Evolutionary conservation across 1,284 basidiomycete genomes (phyloP), one percentile per base, ranked within the genome.

Genomic region (Papiliotrema fonsecae): DNA sequence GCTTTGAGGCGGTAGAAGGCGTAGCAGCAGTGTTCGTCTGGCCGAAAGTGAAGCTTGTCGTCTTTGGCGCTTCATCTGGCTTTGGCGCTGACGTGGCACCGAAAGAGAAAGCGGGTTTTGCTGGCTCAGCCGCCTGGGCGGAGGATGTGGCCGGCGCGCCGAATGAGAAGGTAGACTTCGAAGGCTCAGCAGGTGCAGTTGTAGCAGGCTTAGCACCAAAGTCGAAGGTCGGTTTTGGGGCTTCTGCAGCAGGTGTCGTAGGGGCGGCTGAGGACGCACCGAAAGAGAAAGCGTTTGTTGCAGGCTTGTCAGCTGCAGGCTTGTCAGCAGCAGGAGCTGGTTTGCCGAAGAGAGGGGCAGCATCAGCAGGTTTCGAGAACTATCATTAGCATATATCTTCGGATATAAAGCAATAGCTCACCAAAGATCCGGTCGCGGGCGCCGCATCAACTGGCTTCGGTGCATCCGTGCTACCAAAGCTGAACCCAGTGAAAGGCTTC

Each of bases 51-150:
- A n/a, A n/a, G n/a, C n/a, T n/a, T n/a, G n/a, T n/a, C n/a, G n/a
- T n/a, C n/a, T n/a, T n/a, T n/a, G n/a, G n/a, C n/a, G n/a, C n/a
- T n/a, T n/a, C n/a, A n/a, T n/a, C n/a, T n/a, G n/a, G n/a, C n/a
- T n/a, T n/a, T n/a, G n/a, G n/a, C n/a, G n/a, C n/a, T n/a, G n/a
- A n/a, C n/a, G n/a, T n/a, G n/a, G n/a, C n/a, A n/a, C 59, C 55
- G 37, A 60, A 59, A 14, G 48, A 50, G 51, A 58, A 61, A 5
- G 60, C 41, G 11, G 55, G 37, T 14, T 55, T 50, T 21, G 54
- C 37, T 18, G 57, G 30, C 21, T 47, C 53, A 2, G 57, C 47
- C 9, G 56, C 28, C 49, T 48, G 3, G 38, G 38, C 41, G 5
- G 45, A 27, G 13, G 49, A n/a, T n/a, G n/a, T n/a, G n/a, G n/a